These are phyloP conservation scores for Dictyostelium brefeldianum DNA, from an alignment of 78 protist genomes.

Conservation along the genomic window DNA sequence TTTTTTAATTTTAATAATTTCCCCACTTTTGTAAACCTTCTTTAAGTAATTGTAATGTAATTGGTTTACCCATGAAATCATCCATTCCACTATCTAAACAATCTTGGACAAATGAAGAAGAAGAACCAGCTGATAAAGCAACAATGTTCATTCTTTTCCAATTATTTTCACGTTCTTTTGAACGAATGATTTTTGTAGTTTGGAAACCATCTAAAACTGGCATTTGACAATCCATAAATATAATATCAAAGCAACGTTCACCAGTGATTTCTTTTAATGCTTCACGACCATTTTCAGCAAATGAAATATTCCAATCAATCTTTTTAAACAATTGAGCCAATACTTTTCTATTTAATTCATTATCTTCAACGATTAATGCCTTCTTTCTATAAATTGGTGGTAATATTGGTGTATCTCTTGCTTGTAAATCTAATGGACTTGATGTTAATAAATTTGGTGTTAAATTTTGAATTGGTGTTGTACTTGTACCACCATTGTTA, in stretches of 20 bases:
- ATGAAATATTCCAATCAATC: constrained; percentile 23
- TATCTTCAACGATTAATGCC: constrained; percentile 67
- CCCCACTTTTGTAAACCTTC: constrained; percentile 72
- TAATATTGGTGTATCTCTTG: neutral
- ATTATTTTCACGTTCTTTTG: constrained; percentile 51
- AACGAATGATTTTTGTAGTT: constrained; percentile 55
- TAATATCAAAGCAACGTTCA: constrained; percentile 61
- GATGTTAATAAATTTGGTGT: constrained; percentile 24
- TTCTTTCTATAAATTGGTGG: constrained; percentile 8
- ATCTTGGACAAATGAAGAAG: constrained; percentile 62
- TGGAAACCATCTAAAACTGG: constrained; percentile 75
- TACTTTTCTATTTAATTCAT: constrained; percentile 67
- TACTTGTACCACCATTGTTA: neutral
- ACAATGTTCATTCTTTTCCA: constrained; percentile 76
- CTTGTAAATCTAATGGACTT: constrained; percentile 18
- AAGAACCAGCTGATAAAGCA: constrained; percentile 71
- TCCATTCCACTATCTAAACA: constrained; percentile 77
- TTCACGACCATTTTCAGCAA: constrained; percentile 68
- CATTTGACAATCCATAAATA: constrained; percentile 79
- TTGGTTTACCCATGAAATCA: constrained; percentile 62
- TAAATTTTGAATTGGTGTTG: neutral
- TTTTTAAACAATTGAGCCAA: constrained; percentile 47
- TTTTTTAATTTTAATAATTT: neutral
- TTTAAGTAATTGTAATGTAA: constrained; percentile 23
- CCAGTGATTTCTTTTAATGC: constrained; percentile 55